Evolutionary conservation across 2,329 filamentous ascomycete genomes (phyloP).

Genomic region (Diaporthe amygdali): DNA sequence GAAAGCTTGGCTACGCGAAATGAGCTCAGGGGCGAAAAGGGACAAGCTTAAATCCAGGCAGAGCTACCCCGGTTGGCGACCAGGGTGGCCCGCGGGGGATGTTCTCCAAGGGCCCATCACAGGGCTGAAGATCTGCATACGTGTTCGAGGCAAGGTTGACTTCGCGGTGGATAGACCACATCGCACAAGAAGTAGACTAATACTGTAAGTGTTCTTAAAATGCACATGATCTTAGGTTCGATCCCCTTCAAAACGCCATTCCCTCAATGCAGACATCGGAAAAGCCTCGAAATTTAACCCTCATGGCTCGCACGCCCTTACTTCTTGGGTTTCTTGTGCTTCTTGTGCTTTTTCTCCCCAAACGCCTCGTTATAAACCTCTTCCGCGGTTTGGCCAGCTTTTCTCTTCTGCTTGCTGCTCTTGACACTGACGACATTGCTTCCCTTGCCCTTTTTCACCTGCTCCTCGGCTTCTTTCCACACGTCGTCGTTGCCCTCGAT

Average conservation of each 20-base stretch:
- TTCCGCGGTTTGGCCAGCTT: slow-evolving; percentile 64
- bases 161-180: neutral
- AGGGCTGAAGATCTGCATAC: slow-evolving; percentile 24
- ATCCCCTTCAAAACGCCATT: slow-evolving; percentile 5
- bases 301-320: neutral
- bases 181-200: neutral
- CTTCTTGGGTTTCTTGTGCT: slow-evolving; percentile 61
- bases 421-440: slow-evolving; percentile 81
- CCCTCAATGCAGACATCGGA: slow-evolving; percentile 1
- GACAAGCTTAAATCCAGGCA: slow-evolving; percentile 11
- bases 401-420: slow-evolving; percentile 77
- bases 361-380: slow-evolving; percentile 68
- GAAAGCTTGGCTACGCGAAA: slow-evolving; percentile 16
- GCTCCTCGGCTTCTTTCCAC: slow-evolving; percentile 77
- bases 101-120: slow-evolving; percentile 1
- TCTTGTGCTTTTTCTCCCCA: slow-evolving; percentile 53
- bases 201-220: neutral
- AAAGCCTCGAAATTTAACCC: neutral
- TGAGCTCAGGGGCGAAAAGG: slow-evolving; percentile 19
- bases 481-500: slow-evolving; percentile 66
- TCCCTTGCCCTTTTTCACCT: slow-evolving; percentile 67
- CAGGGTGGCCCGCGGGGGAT: neutral
- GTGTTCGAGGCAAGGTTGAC: neutral
- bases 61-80: neutral
- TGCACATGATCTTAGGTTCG: neutral